Base-by-base conservation (phyloP, 1,139 yeast genomes). In the Yamadazyma triangularis region DNA sequence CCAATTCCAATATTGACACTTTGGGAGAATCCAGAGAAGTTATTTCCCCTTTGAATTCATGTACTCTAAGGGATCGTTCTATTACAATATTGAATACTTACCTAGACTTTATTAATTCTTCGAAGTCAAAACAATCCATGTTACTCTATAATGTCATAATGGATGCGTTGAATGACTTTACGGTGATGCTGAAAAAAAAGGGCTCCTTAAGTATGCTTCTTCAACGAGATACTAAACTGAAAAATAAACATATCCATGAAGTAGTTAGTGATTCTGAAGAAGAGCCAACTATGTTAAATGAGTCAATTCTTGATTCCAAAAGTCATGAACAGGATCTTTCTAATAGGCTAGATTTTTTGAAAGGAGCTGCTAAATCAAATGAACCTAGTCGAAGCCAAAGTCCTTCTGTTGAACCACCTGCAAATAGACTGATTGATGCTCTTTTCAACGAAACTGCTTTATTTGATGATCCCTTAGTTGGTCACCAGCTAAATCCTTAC, bases 401-500 rank as follows among this genome's bases (percentile, higher is more conserved):
- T 9, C 20, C 20, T 18, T 18, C 20, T 7, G 20, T 18, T 6
- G 20, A 18, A 18, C 20, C 20, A 7, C 20, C 9, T 7, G 6
- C 20, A 7, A 6, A 9, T 18, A 18, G 9, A 18, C 6, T 6
- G 20, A 7, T 9, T 18, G 9, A 9, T 9, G 6, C 20, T 7
- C 9, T 18, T 7, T 15, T 24, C 5, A 24, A 23, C 12, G 19
- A 30, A 13, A 36, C 56, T 15, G 44, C 39, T 25, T 41, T 64
- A 1, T 64, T 60, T 42, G 67, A 58, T 32, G 70, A 64, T 16
- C 38, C 42, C 5, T 32, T 60, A 4, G 32, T 64, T 4, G 42
- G 57, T 9, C 35, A 37, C 9, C 48, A 45, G 27, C 40, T 62
- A 12, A 51, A 50, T 28, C 60, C 60, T 0, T 34, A 31, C 4